These are phyloP conservation scores for Aspergillus novofumigatus DNA, from an alignment of 2,329 filamentous ascomycete genomes.

Conservation along the genomic window DNA sequence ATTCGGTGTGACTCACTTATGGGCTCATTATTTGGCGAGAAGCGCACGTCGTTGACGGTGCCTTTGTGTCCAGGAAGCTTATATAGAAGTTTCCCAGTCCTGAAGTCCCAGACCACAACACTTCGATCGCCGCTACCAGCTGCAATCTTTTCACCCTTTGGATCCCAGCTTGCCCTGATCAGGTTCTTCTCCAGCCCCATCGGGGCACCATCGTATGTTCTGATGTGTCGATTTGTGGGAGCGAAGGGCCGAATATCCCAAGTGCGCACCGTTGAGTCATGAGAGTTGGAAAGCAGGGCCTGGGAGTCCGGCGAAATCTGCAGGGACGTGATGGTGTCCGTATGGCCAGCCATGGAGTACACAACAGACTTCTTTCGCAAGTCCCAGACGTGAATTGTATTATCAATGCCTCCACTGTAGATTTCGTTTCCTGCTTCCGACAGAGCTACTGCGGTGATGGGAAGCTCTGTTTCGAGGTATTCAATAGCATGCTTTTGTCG, in stretches of 20 bases:
- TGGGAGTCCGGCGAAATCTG: conserved; percentile 91
- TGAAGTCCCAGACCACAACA: conserved; percentile 84
- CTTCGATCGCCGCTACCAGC: conserved; percentile 87
- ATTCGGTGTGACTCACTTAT: conserved; percentile 63
- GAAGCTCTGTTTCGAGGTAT: conserved; percentile 86
- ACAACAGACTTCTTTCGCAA: conserved; percentile 83
- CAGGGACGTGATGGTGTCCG: conserved; percentile 86
- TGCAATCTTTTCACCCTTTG: conserved; percentile 77
- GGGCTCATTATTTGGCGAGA: conserved; percentile 78
- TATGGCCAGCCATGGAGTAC: conserved; percentile 84
- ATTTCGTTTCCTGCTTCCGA: conserved; percentile 93
- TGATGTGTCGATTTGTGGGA: conserved; percentile 76
- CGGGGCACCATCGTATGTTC: conserved; percentile 88
- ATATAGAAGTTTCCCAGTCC: conserved; percentile 85
- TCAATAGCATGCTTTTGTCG: conserved; percentile 83
- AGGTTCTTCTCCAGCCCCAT: conserved; percentile 88
- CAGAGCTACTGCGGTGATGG: conserved; percentile 86
- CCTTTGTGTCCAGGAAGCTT: conserved; percentile 95
- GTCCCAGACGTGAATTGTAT: conserved; percentile 97
- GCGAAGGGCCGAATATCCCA: conserved; percentile 98
- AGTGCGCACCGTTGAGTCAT: conserved; percentile 88
- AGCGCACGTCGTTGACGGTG: conserved; percentile 89
- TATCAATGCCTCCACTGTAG: conserved; percentile 92
- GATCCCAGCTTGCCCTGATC: conserved; percentile 84
- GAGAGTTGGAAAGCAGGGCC: conserved; percentile 82